Evolutionary conservation across 768 basidiomycete species (phyloP), one percentile per base, ranked within the genome.

Genomic region (Calvatia gigantea): DNA sequence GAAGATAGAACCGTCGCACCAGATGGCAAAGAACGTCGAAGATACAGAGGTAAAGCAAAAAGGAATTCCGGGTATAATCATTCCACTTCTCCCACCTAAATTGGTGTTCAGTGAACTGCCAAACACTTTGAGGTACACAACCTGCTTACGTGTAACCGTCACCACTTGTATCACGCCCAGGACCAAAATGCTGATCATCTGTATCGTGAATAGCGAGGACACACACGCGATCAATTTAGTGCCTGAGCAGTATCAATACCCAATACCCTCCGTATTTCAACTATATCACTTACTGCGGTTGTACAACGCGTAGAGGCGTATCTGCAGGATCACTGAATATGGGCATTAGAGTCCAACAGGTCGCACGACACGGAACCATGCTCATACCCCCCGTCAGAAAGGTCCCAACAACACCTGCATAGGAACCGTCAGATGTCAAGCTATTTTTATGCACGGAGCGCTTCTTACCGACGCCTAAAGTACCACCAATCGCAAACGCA

Each of bases 1-100:
- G 29, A 21, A 19, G 14, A 27, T 7, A n/a, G n/a, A 46, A 21
- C 29, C 8, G 21, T 9, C 46, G 17, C n/a, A 48, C 46, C 46
- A 48, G 19, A 48, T 48, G 21, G 46, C 46, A 48, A 48, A 48
- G 46, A 48, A 48, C 4, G 46, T 48, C 9, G 46, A 48, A 11
- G 46, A 48, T 21, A 48, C 46, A 12, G 2, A 19, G 19, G 32
- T 48, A 14, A 48, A 48, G 21, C 46, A 48, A 21, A 48, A 48
- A 32, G 46, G 46, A 48, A 48, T 48, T n/a, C 46, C 46, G 19
- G 46, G 46, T 12, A 23, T 48, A 48, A 48, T 32, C 17, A 32
- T 48, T 17, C 21, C 31, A 33, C 5, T 17, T 48, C 23, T 32
- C 46, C 46, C 33, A 29, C 33, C 19, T 12, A 31, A 23, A 32